Evolutionary conservation across 257 asterid species (phyloP), one percentile per base, ranked within the genome.

Genomic region (Oldenlandia corymbosa): DNA sequence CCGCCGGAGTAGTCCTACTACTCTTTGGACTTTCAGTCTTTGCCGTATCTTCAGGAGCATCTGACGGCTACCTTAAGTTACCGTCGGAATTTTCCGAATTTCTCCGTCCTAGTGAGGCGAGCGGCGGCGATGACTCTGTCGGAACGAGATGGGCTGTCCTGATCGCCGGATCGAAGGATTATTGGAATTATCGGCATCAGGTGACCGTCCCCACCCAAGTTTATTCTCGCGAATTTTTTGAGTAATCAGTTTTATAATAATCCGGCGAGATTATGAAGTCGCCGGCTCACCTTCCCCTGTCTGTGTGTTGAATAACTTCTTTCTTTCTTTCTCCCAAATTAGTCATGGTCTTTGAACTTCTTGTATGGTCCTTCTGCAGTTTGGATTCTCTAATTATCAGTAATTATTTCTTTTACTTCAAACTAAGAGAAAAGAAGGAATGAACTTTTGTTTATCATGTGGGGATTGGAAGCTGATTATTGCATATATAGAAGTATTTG

Each of bases 101-200:
- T 71, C 74, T 81, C 62, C 73, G 28, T 26, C 24, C 76, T 58
- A 56, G 64, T 54, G 79, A 67, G 60, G 70, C 49, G 56, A 64
- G 48, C 66, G 85, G 56, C 51, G n/a, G 60, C 3, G 87, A 66
- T 1, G 95, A 83, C 64, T 74, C 90, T 30, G 88, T 81, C 5
- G 99, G 97, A 5, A 93, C 91, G 37, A 74, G 86, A 67, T 93
- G 99, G 99, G 99, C 99, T n/a, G 85, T 93, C 24, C 85, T 93
- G 13, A 48, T 93, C 54, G 99, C 99, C 58, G 99, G 97, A 27
- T 90, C 97, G 46, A 75, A 73, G 36, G 99, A 96, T 31, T 93
- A 90, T 81, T 84, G 88, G 94, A 90, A 93, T 77, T 93, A 93
- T 78, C 83, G 99, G 55, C 99, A 93, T 49, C 99, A 93, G 99